These are phyloP conservation scores for Chalaropsis ovoidea DNA, from an alignment of 2,329 filamentous ascomycete genomes.

Conservation along the genomic window DNA sequence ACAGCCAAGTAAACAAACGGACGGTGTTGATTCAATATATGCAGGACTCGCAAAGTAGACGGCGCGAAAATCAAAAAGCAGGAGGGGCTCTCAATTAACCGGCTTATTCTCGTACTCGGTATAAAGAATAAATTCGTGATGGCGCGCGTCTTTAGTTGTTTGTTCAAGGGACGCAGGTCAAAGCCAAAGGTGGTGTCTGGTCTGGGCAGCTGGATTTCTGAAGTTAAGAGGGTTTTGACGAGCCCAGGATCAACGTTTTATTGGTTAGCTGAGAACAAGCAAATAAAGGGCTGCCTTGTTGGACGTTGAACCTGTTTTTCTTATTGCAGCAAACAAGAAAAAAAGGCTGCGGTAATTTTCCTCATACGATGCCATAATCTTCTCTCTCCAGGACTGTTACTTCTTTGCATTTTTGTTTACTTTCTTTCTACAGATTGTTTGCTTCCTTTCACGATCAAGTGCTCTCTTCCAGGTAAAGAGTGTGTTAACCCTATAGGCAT, in stretches of 20 bases:
- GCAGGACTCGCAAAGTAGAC: background rate
- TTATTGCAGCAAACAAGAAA: too few relatives aligned
- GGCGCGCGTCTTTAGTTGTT: background rate
- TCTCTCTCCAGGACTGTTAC: too few relatives aligned
- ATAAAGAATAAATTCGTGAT: background rate
- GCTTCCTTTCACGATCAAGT: too few relatives aligned
- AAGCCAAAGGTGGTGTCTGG: background rate
- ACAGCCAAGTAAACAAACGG: background rate
- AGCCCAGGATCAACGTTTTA: slow-evolving; percentile 1
- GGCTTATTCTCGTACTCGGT: background rate
- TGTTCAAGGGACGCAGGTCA: background rate
- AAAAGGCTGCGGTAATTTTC: too few relatives aligned
- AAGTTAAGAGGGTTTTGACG: slow-evolving; percentile 1
- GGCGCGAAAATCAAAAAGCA: too few relatives aligned
- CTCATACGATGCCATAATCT: too few relatives aligned
- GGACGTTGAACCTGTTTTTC: background rate
- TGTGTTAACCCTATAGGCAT: too few relatives aligned
- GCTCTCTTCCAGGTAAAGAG: too few relatives aligned
- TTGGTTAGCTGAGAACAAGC: background rate
- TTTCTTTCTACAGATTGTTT: too few relatives aligned
- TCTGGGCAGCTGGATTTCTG: background rate
- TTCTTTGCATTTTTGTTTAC: too few relatives aligned
- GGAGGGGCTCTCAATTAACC: too few relatives aligned
- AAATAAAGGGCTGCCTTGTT: background rate
- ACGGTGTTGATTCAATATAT: background rate